Evolutionary conservation across 2,329 filamentous ascomycete species (phyloP), one percentile per base, ranked within the genome.

Genomic region (Colletotrichum melonis): DNA sequence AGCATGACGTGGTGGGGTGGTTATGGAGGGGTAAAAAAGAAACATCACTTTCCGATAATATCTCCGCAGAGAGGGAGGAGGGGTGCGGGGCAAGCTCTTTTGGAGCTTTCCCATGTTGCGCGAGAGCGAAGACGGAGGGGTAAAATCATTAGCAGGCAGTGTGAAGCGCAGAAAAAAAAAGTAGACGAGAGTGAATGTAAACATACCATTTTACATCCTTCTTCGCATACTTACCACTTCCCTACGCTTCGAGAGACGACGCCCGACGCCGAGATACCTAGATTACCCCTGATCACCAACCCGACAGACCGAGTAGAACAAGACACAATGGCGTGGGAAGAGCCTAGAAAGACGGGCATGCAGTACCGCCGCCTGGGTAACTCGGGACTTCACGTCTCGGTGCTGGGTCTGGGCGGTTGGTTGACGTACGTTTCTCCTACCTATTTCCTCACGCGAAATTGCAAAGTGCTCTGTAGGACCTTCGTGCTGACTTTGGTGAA

Each of bases 381-480:
- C 65, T 91, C 90, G 5, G 92, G 92, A 16, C 85, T 93, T 5
- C 90, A 93, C 78, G 90, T 93, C 54, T 93, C 91, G 12, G 90
- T 88, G 11, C 90, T 94, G 59, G 89, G 90, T 1, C 84, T 94
- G 0, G 92, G 89, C 46, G 87, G 89, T 59, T 91, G 90, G 90
- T 84, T 93, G 65, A 93, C 92, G 1, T 68, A 68, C 14, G 11
- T 38, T 12, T 5, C 30, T 19, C 26, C 12, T 7, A 52, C 22
- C 38, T 5, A 5, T 42, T 16, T 42, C 38, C 38, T 16, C 35
- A 42, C 35, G 5, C 14, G 16, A 16, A 42, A 16, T 42, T 5
- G 35, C 35, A 42, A 6, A 42, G 14, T 42, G 35, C 14, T 16
- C 8, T 19, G 38, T 26, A 24, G 22, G 46, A 22, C 19, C 52